Base-by-base conservation (phyloP, 208 protist genomes). In the Herpetomonas tarakana region DNA sequence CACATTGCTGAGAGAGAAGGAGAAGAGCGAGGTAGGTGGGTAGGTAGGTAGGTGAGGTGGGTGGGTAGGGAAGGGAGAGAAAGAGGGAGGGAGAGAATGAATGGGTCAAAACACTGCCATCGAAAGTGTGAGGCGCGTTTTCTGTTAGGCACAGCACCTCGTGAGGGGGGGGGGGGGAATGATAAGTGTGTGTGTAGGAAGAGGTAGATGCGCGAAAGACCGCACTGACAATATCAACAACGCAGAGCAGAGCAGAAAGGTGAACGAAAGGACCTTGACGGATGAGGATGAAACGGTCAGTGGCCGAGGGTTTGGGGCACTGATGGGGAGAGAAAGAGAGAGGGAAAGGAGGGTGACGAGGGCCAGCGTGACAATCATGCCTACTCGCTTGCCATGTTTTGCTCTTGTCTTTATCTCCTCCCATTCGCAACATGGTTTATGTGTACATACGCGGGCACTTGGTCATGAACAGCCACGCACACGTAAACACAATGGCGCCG, bases 301-400 rank as follows among this genome's bases (percentile, higher is more conserved):
- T n/a, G n/a, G n/a, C n/a, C n/a, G n/a, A n/a, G n/a, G n/a, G n/a
- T n/a, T n/a, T n/a, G n/a, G n/a, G n/a, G n/a, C n/a, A n/a, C n/a
- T n/a, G n/a, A n/a, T n/a, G n/a, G n/a, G 7, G 58, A 62, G 18
- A 52, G 44, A 62, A 46, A 52, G 58, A 62, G 45, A 52, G 12
- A 62, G 29, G 6, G 19, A 62, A 53, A 62, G 45, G 22, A 38
- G 26, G 14, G 27, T 9, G 45, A 54, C 9, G 26, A 57, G 35
- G 27, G 12, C 39, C 52, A 28, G 19, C 41, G 16, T 58, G 18
- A 25, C 19, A 11, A 58, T 58, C 14, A 25, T 52, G 12, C 16
- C 11, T 18, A 45, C 38, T 57, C 35, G 35, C 14, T 41, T 41
- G 6, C 35, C 45, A 22, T 24, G 4, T 51, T 24, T 51, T 22